phyloP scores from a whole-genome alignment of 768 basidiomycete genomes.

The Lactarius tabidus region DNA sequence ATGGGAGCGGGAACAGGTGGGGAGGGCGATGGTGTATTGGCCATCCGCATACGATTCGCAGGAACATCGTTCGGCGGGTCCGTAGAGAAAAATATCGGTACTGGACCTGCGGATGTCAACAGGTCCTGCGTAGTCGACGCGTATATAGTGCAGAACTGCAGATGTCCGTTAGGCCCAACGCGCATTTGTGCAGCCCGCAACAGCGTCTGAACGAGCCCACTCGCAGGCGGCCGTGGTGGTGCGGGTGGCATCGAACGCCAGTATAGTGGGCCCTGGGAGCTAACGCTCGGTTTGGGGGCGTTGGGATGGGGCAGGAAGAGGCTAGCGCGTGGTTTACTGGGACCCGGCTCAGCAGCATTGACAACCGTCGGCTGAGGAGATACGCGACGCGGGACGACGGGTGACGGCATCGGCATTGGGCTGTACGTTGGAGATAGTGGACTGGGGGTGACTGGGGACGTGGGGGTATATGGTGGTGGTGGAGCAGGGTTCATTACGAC shows the following conservation, averaged over 20 bases:
- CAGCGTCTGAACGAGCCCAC: conserved; percentile 29
- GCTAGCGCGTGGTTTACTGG: conserved; percentile 33
- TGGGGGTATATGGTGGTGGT: conserved; percentile 32
- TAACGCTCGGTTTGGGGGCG: conserved; percentile 43
- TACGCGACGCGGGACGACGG: neutral
- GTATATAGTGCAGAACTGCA: conserved; percentile 53
- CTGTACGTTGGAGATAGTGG: neutral
- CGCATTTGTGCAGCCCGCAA: conserved; percentile 25
- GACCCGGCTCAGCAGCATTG: conserved; percentile 21
- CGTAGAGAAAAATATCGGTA: conserved; percentile 56
- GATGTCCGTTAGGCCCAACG: conserved; percentile 30
- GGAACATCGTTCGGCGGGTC: conserved; percentile 44
- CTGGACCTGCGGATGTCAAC: conserved; percentile 46
- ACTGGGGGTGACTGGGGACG: neutral
- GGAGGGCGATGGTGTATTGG: conserved; percentile 29
- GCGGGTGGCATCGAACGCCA: conserved; percentile 34
- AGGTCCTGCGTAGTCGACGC: conserved; percentile 54
- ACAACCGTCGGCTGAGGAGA: conserved; percentile 29
- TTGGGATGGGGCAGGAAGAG: conserved; percentile 53
- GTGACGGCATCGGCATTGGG: conserved; percentile 15
- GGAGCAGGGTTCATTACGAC: conserved; percentile 31
- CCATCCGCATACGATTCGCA: conserved; percentile 26
- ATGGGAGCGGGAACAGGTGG: too few species aligned
- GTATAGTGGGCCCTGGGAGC: conserved; percentile 59
- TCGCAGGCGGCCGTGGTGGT: conserved; percentile 30